phyloP scores from a whole-genome alignment of 1,284 basidiomycete species.

The Ganoderma multipileum region DNA sequence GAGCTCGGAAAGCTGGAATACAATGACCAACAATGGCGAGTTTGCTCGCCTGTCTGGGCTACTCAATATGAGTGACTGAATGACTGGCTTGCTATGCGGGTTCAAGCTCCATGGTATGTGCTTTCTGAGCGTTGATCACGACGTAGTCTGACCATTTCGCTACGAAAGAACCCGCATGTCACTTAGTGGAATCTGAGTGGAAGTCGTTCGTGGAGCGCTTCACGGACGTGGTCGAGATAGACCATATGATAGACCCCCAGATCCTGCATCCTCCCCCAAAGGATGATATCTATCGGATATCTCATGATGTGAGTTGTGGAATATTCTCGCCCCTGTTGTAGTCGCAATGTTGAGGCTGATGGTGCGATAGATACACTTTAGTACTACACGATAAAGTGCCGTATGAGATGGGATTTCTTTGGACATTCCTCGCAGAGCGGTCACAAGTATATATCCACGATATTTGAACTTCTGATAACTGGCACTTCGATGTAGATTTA shows the following conservation, averaged over 20 bases:
- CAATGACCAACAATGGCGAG: slow-evolving; percentile 86
- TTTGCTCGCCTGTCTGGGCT: neutral
- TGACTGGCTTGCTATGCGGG: slow-evolving; percentile 47
- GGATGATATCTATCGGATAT: slow-evolving; percentile 86
- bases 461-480: slow-evolving; percentile 57
- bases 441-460: slow-evolving; percentile 79
- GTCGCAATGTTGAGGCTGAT: neutral
- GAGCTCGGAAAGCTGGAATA: slow-evolving; percentile 76
- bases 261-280: slow-evolving; percentile 87
- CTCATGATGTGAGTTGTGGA: slow-evolving; percentile 73
- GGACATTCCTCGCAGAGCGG: slow-evolving; percentile 84
- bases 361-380: slow-evolving; percentile 76
- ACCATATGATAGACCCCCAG: slow-evolving; percentile 82
- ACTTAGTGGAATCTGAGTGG: slow-evolving; percentile 88
- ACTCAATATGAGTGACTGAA: neutral
- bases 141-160: neutral
- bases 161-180: slow-evolving; percentile 78
- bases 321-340: neutral
- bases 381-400: slow-evolving; percentile 94
- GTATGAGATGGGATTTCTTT: slow-evolving; percentile 83
- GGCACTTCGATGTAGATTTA: too few relatives aligned
- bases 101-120: slow-evolving; percentile 75
- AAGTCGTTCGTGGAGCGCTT: slow-evolving; percentile 81
- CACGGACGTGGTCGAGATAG: slow-evolving; percentile 68
- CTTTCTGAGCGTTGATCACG: slow-evolving; percentile 12